Base-by-base conservation (phyloP, 2,329 filamentous ascomycete species). In the Westerdykella sp. region DNA sequence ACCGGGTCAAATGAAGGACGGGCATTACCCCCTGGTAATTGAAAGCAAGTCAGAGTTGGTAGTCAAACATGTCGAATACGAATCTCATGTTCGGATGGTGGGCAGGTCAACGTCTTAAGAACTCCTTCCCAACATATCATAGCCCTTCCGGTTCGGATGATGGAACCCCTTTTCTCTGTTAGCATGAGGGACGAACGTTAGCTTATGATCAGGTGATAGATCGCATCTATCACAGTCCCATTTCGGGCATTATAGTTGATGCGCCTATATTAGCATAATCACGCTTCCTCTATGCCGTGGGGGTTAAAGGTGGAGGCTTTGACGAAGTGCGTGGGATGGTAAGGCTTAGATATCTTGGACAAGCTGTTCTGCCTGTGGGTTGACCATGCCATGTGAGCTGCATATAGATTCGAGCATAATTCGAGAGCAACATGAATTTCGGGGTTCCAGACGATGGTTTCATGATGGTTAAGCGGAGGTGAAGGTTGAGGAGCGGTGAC, bases 251-350 rank as follows among this genome's bases (percentile, higher is more conserved):
- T 46, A 50, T 47, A 35, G 42, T 54, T 52, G 50, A 52, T 55
- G 47, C 45, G 47, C 42, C 48, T 48, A 52, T 53, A 55, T 51
- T 45, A 44, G 49, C 53, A 55, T 55, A 45, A 55, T 40, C 23
- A 30, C 28, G 40, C 22, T 40, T 23, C 40, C 36, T 42, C 43
- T 32, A 51, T 46, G 49, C 45, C 44, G 37, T 43, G 25, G 40
- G 34, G 40, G 44, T 18, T 25, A 39, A 46, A 43, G 37, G 25
- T 28, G 37, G 18, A 41, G 44, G 41, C 21, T 35, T 43, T 34
- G 38, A 32, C 13, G 25, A 30, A 28, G n/a, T 35, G 34, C 37
- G 30, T 13, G n/a, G 15, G 15, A 13, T 22, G 21, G 12, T 25
- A 34, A 21, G 39, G 43, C 41, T 41, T 32, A 34, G 39, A 45